Evolutionary conservation across 495 filamentous ascomycete species (phyloP), one percentile per base, ranked within the genome.

Genomic region (Astrocystis sublimbata): DNA sequence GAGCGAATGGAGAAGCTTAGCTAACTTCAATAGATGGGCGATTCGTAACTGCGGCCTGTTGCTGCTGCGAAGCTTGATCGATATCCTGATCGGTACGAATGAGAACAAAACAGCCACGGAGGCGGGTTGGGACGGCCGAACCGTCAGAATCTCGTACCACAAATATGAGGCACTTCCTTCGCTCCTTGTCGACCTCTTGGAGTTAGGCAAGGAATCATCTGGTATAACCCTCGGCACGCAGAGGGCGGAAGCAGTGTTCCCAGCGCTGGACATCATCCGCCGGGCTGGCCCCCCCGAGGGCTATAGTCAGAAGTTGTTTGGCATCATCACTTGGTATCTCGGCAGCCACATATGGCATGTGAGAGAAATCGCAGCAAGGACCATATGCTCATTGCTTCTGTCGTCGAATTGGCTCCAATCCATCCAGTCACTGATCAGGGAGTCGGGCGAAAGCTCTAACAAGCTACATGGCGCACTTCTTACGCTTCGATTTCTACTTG

Each of bases 21-120:
- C 68, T 74, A 57, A 75, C 36, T 36, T 26, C 13, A 23, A 2
- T 36, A 93, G 89, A 33, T 98, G 94, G 94, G 88, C 92, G 2
- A 91, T 98, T 62, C 86, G 92, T 1, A 98, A 98, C 67, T 96
- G 91, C 58, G 92, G 93, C 24, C 76, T 98, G 33, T 89, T 98
- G 79, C 84, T 98, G 6, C 86, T 97, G 68, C 85, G 92, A 46
- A 89, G 90, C 61, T 73, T 97, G 3, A 85, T 96, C 28, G 91
- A 89, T 58, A 84, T 86, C 23, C 80, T 97, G 55, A 83, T 92
- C 10, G 88, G 89, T 3, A 88, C 83, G 0, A 83, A 81, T 24
- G 85, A 88, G 58, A 80, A 81, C 66, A 84, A 84, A 58, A 56
- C 71, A 15, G 54, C 73, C 19, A 78, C 78, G 42, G 75, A 84